These are phyloP conservation scores for Juglanconis juglandina DNA, from an alignment of 2,329 filamentous ascomycete species.

Conservation along the genomic window DNA sequence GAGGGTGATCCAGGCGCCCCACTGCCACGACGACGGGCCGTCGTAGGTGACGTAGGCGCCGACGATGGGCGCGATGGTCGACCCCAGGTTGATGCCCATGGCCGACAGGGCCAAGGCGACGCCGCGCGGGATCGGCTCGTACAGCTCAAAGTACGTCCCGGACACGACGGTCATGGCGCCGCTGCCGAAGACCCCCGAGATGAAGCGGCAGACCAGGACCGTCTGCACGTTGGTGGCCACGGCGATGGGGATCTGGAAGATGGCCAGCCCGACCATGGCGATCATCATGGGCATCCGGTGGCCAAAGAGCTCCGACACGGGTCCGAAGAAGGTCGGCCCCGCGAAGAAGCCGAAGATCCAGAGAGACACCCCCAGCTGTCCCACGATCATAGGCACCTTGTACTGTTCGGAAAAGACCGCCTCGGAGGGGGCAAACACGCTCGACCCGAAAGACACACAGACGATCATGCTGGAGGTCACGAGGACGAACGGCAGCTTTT, in stretches of 20 bases:
- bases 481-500: slow-evolving; percentile 18
- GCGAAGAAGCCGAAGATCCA: slow-evolving; percentile 18
- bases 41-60: slow-evolving; percentile 20
- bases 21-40: slow-evolving; percentile 41
- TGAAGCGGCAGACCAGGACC: slow-evolving; percentile 21
- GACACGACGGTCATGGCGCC: slow-evolving; percentile 16
- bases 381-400: slow-evolving; percentile 17
- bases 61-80: slow-evolving; percentile 49
- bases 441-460: slow-evolving; percentile 20
- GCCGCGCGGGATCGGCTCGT: slow-evolving; percentile 19
- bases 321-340: slow-evolving; percentile 20
- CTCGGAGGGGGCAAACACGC: slow-evolving; percentile 20
- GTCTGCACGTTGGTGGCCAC: slow-evolving; percentile 17
- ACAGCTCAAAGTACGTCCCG: slow-evolving; percentile 21
- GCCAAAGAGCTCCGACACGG: slow-evolving; percentile 17
- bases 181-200: slow-evolving; percentile 20
- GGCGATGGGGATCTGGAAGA: slow-evolving; percentile 22
- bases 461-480: slow-evolving; percentile 18
- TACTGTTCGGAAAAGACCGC: slow-evolving; percentile 15
- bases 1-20: slow-evolving; percentile 53
- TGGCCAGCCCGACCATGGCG: slow-evolving; percentile 16
- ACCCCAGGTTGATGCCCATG: slow-evolving; percentile 19
- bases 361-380: slow-evolving; percentile 18
- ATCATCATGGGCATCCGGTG: slow-evolving; percentile 17
- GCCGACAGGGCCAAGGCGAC: slow-evolving; percentile 18